These are phyloP conservation scores for Aspergillus eucalypticola DNA, from an alignment of 2,329 filamentous ascomycete genomes.

Conservation along the genomic window DNA sequence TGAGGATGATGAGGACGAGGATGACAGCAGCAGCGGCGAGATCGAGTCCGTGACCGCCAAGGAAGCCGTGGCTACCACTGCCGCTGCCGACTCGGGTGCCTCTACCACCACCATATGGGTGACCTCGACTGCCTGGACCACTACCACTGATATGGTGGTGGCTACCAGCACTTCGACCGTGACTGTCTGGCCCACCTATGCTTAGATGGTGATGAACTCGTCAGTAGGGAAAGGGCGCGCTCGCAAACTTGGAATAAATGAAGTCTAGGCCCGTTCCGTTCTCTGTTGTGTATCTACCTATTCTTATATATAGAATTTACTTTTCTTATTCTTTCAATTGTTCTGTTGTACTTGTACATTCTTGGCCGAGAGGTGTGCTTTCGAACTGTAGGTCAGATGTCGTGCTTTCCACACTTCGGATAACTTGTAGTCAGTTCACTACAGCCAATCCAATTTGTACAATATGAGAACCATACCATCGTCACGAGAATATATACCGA, in stretches of 20 bases:
- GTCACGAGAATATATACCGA: too few species aligned
- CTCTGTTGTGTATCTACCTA: not conserved
- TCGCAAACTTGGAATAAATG: too few species aligned
- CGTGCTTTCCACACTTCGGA: too few species aligned
- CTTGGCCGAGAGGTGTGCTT: too few species aligned
- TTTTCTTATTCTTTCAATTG: not conserved
- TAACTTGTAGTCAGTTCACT: too few species aligned
- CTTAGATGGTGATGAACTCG: not conserved
- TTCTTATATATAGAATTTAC: not conserved
- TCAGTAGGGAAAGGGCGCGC: too few species aligned
- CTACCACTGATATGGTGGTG: slow-evolving; percentile 9
- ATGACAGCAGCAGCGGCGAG: not conserved
- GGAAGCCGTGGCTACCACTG: not conserved
- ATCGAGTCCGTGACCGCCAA: not conserved
- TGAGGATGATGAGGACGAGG: not conserved
- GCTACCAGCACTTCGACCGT: slow-evolving; percentile 12
- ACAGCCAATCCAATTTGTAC: too few species aligned
- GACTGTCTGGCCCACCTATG: slow-evolving; percentile 12
- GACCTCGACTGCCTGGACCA: slow-evolving; percentile 6
- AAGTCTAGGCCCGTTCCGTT: not conserved
- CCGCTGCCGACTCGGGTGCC: not conserved
- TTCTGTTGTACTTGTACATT: too few species aligned
- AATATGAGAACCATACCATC: too few species aligned
- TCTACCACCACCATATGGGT: slow-evolving; percentile 9
- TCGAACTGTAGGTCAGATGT: too few species aligned